Base-by-base conservation (phyloP, 108 stramenopile genomes). In the Skeletonema menzelii region DNA sequence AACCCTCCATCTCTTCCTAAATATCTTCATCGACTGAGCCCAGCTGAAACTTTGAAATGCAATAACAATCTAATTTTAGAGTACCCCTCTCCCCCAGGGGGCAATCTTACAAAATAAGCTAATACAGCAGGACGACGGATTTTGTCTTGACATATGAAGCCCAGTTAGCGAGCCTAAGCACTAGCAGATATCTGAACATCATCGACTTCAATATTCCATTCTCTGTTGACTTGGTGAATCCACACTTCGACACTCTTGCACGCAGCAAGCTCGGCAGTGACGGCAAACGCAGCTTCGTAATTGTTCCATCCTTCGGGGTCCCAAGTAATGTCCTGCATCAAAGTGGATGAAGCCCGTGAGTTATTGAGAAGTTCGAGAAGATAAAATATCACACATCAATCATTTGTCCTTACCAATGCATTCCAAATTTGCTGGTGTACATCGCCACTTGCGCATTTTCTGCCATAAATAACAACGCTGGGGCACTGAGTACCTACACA, bases 171-270 rank as follows among this genome's bases (percentile, higher is more conserved):
- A 37, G 35, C 0, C 11, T 37, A 37, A 12, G 11, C 11, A 10
- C 11, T 37, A 37, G 35, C 35, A 10, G 11, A 49, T 27, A 80
- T 80, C 26, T 80, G 72, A 17, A 80, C 27, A 42, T 80, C 72
- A 26, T 73, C 79, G 19, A 80, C 59, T 31, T 75, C 61, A 64
- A 82, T 68, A 11, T 82, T 77, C 69, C 56, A 65, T 8, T 58
- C 38, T 31, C 42, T 19, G 15, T 78, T 66, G 24, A 82, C 27
- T 57, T 79, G 62, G 17, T 79, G 63, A 57, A 82, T 61, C 27
- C 74, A 75, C 3, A 79, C 47, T 40, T 73, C 40, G n/a, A 77
- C 67, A 1, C 66, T 58, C 11, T 12, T 11, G 56, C 82, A 82
- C 13, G 77, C 67, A 20, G 82, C 70, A 27, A 82, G 59, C 11